Evolutionary conservation across 257 asterid genomes (phyloP).

Genomic region (Forsythia viridissima): DNA sequence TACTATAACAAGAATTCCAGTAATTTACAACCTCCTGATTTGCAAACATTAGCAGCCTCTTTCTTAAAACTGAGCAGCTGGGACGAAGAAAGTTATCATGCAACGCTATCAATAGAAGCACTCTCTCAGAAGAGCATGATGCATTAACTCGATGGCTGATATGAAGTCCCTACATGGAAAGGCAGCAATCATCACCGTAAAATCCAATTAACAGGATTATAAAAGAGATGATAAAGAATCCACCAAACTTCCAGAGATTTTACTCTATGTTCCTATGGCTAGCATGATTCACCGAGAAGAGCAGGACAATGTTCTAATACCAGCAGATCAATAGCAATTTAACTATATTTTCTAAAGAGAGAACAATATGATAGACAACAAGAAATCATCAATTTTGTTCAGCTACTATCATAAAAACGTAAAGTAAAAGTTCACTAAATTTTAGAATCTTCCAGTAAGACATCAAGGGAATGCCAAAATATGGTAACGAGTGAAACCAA

Average conservation of each 20-base stretch:
- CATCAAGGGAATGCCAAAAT: not conserved
- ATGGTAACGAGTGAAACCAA: not conserved
- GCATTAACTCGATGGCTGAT: conserved; percentile 28
- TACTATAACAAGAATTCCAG: conserved; percentile 24
- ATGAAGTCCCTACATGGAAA: conserved; percentile 27
- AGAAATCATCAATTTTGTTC: not conserved
- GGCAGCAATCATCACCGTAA: conserved; percentile 2
- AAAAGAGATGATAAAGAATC: not conserved
- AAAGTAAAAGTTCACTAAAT: not conserved
- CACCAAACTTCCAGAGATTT: not conserved
- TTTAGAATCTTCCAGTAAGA: not conserved
- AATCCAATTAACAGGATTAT: not conserved
- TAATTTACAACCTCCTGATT: conserved; percentile 35
- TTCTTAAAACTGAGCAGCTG: conserved; percentile 30
- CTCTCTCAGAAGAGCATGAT: conserved; percentile 10
- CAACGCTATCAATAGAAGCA: not conserved
- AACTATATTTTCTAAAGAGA: not conserved
- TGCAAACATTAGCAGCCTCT: conserved; percentile 29
- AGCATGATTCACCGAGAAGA: not conserved
- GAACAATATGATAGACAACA: not conserved
- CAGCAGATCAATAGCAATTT: not conserved
- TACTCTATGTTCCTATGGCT: not conserved
- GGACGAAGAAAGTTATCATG: conserved; percentile 11
- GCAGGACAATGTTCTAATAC: not conserved
- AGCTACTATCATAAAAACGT: not conserved